Base-by-base conservation (phyloP, 768 basidiomycete genomes). In the Auriscalpium vulgare region DNA sequence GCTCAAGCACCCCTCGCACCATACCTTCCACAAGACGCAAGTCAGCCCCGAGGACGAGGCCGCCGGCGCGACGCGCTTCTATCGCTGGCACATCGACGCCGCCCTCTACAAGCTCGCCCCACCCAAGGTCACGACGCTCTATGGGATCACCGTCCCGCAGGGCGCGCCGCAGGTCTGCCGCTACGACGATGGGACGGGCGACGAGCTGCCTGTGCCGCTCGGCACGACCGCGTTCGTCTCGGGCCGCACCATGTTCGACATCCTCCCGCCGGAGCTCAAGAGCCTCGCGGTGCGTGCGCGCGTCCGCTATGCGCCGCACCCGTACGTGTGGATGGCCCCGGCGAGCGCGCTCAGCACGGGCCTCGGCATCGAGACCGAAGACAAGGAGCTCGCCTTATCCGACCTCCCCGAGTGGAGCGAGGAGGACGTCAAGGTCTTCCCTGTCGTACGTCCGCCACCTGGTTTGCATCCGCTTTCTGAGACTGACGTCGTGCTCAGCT, bases 21-120 rank as follows among this genome's bases (percentile, higher is more conserved):
- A 75, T 38, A 85, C 85, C 1, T 94, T 93, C 71, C 92, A 94
- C 75, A 89, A 88, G 70, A 85, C 85, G 21, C 68, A 66, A 35
- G 76, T 94, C 44, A 81, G 83, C 11, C 71, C 75, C 3, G 85
- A 84, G 61, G 91, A 93, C 56, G 86, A 87, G 62, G 80, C 71
- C 3, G 74, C 77, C 37, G 90, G 89, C 34, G 69, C 77, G 46
- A 93, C 91, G 17, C 78, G 91, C 38, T 93, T 88, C 76, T 91
- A 89, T 67, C 75, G 91, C 54, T 92, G 90, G 90, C 89, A 94
- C 68, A 91, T 93, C 68, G 91, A 93, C 60, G 91, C 92, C 1
- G 89, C 89, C 0, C 70, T 91, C 37, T 88, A 87, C 65, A 81
- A 84, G 49, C 73, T 85, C n/a, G 78, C 80, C 40, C 87, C 87